Conservation (phyloP, 2,329 filamentous ascomycete genomes). For the Chlorencoelia australis region DNA sequence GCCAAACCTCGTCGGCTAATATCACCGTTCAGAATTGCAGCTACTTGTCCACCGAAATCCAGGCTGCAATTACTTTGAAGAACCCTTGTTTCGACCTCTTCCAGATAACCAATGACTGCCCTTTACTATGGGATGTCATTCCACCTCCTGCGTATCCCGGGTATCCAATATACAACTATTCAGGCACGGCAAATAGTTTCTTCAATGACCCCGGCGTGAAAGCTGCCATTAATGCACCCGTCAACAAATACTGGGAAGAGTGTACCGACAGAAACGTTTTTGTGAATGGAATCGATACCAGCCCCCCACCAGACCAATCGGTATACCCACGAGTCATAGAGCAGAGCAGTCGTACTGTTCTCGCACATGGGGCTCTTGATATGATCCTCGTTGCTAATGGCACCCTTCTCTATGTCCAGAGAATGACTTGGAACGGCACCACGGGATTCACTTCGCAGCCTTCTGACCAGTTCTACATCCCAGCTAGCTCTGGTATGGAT, state of each 20-base stretch:
- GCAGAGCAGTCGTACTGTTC: constrained; percentile 59
- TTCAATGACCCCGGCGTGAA: constrained; percentile 54
- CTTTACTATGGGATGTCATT: constrained; percentile 57
- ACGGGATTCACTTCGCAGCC: constrained; percentile 47
- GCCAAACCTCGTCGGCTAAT: constrained; percentile 34
- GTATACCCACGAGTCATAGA: constrained; percentile 65
- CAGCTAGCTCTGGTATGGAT: background rate
- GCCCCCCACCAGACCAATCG: constrained; percentile 42
- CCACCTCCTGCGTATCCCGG: constrained; percentile 57
- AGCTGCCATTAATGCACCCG: constrained; percentile 56
- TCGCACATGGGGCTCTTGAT: constrained; percentile 53
- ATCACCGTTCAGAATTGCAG: constrained; percentile 37
- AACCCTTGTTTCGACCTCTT: constrained; percentile 80
- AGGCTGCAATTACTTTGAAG: constrained; percentile 39
- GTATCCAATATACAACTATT: constrained; percentile 51
- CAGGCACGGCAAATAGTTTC: constrained; percentile 49
- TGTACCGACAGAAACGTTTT: constrained; percentile 41
- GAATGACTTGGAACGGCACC: constrained; percentile 56
- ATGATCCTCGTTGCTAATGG: constrained; percentile 52
- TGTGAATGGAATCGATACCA: constrained; percentile 39
- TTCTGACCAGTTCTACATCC: constrained; percentile 19
- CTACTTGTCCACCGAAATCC: constrained; percentile 46
- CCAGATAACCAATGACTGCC: constrained; percentile 62
- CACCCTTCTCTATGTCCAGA: constrained; percentile 50
- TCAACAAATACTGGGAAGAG: constrained; percentile 48